Percentiles rank a stretch among this genome's conserved stretches.
Conservation (phyloP, 2,329 filamentous ascomycete genomes). For the Simplicillium sp. region DNA sequence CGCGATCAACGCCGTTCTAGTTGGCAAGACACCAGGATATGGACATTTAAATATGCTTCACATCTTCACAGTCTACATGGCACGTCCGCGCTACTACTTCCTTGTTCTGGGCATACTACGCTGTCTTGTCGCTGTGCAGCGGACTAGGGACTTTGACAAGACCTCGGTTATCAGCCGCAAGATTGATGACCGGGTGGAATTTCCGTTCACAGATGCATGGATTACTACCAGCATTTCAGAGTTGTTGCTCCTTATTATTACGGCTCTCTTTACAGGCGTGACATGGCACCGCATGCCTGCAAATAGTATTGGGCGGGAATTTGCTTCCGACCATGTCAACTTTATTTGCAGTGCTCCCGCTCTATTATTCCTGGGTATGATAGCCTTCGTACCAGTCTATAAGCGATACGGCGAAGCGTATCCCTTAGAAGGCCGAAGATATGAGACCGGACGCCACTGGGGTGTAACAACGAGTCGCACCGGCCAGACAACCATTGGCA, state of each 20-base stretch:
- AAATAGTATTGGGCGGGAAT: slow-evolving; percentile 6
- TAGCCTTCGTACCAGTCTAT: slow-evolving; percentile 3
- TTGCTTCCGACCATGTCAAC: slow-evolving; percentile 10
- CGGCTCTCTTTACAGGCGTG: slow-evolving; percentile 13
- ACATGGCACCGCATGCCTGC: slow-evolving; percentile 14
- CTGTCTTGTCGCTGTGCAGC: slow-evolving; percentile 8
- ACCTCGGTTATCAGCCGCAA: slow-evolving; percentile 10
- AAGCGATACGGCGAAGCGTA: slow-evolving; percentile 14
- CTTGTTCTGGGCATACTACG: slow-evolving; percentile 10
- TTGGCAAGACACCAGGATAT: slow-evolving; percentile 9
- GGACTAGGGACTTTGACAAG: slow-evolving; percentile 10
- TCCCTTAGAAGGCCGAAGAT: slow-evolving; percentile 12
- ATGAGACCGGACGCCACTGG: slow-evolving; percentile 12
- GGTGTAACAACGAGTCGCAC: slow-evolving; percentile 9
- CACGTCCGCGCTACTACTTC: slow-evolving; percentile 12
- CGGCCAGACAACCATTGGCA: slow-evolving; percentile 8
- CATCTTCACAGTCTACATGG: slow-evolving; percentile 13
- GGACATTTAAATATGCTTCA: slow-evolving; percentile 12
- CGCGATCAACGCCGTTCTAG: slow-evolving; percentile 11
- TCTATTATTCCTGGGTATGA: neutral
- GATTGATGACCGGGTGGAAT: slow-evolving; percentile 13
- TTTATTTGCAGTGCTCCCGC: slow-evolving; percentile 12
- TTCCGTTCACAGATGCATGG: slow-evolving; percentile 14
- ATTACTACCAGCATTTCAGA: slow-evolving; percentile 11
- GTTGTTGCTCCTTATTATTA: slow-evolving; percentile 10